Percentiles rank a stretch among this genome's conserved stretches.
These are phyloP conservation scores for Podaxis sp. DNA, from an alignment of 768 basidiomycete genomes.

Conservation along the genomic window DNA sequence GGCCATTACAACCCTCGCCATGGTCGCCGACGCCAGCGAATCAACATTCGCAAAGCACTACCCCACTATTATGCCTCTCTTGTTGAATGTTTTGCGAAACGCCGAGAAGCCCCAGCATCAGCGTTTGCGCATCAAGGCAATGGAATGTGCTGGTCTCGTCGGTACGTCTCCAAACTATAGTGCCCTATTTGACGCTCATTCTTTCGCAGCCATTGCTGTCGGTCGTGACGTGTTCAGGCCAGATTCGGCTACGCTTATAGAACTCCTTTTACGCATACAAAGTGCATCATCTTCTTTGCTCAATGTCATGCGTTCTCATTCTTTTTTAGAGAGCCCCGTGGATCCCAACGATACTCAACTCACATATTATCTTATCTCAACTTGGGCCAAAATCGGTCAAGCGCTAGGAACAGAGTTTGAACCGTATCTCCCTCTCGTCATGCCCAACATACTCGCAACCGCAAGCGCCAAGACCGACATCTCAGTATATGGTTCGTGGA, in stretches of 20 bases:
- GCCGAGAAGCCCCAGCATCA: slow-evolving; percentile 66
- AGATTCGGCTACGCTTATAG: slow-evolving; percentile 70
- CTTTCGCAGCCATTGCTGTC: slow-evolving; percentile 72
- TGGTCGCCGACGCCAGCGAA: slow-evolving; percentile 87
- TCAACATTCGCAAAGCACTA: slow-evolving; percentile 80
- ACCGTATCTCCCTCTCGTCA: slow-evolving; percentile 81
- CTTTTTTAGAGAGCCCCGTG: slow-evolving; percentile 50
- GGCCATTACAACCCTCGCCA: slow-evolving; percentile 83
- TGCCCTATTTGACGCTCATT: neutral
- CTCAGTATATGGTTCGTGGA: slow-evolving; percentile 60
- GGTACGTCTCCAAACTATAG: slow-evolving; percentile 43
- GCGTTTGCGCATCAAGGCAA: slow-evolving; percentile 75
- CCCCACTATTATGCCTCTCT: slow-evolving; percentile 73
- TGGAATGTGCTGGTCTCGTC: slow-evolving; percentile 88
- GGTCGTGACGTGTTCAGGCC: slow-evolving; percentile 76
- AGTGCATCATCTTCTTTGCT: slow-evolving; percentile 42
- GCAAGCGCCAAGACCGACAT: slow-evolving; percentile 83
- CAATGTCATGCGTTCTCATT: neutral
- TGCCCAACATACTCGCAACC: slow-evolving; percentile 72
- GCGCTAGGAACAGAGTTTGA: slow-evolving; percentile 84
- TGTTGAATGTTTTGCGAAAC: slow-evolving; percentile 72
- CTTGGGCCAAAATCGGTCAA: slow-evolving; percentile 89
- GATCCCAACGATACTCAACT: slow-evolving; percentile 74
- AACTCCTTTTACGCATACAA: slow-evolving; percentile 74
- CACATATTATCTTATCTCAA: slow-evolving; percentile 75